Conservation (phyloP, 2,329 filamentous ascomycete genomes). For the Tympanopsis confertula region DNA sequence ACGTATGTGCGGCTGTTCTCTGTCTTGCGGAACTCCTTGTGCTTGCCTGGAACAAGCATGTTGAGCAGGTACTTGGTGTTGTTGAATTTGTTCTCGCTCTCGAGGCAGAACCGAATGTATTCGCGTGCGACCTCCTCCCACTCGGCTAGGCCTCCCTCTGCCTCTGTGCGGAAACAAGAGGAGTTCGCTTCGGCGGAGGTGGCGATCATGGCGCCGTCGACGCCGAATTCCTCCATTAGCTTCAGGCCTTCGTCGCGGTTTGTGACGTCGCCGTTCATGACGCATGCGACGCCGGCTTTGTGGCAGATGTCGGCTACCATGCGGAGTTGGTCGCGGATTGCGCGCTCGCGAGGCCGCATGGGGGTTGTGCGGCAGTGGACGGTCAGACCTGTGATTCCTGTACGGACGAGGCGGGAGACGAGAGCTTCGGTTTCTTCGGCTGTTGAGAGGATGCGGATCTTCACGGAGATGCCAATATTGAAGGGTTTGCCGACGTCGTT, state of each 20-base stretch:
- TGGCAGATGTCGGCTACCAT: constrained; percentile 76
- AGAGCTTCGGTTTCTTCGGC: constrained; percentile 64
- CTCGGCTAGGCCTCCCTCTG: constrained; percentile 56
- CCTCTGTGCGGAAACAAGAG: constrained; percentile 65
- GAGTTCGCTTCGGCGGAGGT: constrained; percentile 84
- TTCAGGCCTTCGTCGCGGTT: constrained; percentile 59
- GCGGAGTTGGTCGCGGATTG: constrained; percentile 71
- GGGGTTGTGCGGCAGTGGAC: constrained; percentile 92
- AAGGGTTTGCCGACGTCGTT: constrained; percentile 64
- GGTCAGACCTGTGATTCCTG: constrained; percentile 84
- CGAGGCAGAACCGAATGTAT: constrained; percentile 63
- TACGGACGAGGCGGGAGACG: constrained; percentile 67
- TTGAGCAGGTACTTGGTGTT: constrained; percentile 88
- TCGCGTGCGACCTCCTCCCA: constrained; percentile 71
- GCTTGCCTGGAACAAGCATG: constrained; percentile 76
- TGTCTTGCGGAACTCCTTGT: constrained; percentile 47
- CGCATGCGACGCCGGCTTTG: constrained; percentile 75
- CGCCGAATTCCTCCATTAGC: constrained; percentile 68
- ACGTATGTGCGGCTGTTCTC: constrained; percentile 58
- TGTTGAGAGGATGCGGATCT: constrained; percentile 79
- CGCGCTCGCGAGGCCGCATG: constrained; percentile 82
- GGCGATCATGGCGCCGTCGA: constrained; percentile 94
- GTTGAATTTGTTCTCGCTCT: constrained; percentile 73
- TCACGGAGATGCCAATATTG: constrained; percentile 89
- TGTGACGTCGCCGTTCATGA: constrained; percentile 91